These are phyloP conservation scores for Calonectria pauciramosa DNA, from an alignment of 2,329 filamentous ascomycete genomes.

Conservation along the genomic window DNA sequence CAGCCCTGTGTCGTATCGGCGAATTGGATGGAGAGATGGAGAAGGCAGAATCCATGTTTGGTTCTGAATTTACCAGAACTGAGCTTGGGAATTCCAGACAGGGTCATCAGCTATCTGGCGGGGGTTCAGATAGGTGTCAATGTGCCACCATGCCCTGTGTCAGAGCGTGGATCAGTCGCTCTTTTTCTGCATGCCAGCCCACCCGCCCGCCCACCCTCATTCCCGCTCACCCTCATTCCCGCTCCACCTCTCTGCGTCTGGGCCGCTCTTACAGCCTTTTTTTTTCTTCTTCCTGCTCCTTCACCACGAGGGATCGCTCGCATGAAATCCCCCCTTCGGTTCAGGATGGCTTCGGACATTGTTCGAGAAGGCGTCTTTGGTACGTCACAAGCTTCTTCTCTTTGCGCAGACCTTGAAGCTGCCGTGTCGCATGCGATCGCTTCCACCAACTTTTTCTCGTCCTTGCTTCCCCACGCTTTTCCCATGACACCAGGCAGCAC, in stretches of 20 bases:
- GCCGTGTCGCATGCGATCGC: neutral
- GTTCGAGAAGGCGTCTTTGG: slow-evolving; percentile 71
- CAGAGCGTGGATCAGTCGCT: neutral
- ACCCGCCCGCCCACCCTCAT: slow-evolving; percentile 2
- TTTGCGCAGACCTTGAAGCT: neutral
- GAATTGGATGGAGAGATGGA: neutral
- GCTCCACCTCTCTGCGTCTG: slow-evolving; percentile 25
- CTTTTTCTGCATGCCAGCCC: slow-evolving; percentile 9
- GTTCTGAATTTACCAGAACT: neutral
- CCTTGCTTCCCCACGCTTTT: neutral
- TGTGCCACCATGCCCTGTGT: neutral
- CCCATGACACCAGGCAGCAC: slow-evolving; percentile 2
- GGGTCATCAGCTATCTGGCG: neutral
- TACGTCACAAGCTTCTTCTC: slow-evolving; percentile 50
- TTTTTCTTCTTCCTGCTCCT: slow-evolving; percentile 18
- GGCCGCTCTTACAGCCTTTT: slow-evolving; percentile 24
- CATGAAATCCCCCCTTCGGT: slow-evolving; percentile 50
- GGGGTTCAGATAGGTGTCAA: neutral
- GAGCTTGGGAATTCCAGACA: neutral
- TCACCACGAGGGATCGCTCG: slow-evolving; percentile 37
- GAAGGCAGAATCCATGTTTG: neutral
- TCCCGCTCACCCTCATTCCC: slow-evolving; percentile 12
- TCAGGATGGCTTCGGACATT: slow-evolving; percentile 67
- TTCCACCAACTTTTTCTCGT: neutral
- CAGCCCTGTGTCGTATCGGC: neutral